Conservation (phyloP, 495 filamentous ascomycete species). For the Opeltia flavorubescens region DNA sequence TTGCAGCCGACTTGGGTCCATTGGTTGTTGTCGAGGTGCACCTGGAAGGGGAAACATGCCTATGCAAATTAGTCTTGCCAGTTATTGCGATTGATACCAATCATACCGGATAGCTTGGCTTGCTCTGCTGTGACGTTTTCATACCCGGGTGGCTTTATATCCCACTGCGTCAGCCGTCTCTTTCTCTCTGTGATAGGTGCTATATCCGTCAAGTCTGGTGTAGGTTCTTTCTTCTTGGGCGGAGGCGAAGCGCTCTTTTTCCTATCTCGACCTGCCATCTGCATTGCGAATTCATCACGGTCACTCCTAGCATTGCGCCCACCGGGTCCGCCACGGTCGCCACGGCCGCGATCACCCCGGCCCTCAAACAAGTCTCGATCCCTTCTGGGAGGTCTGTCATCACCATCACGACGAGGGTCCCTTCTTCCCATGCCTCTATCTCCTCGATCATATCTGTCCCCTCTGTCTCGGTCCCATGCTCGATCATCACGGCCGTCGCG, state of each 20-base stretch:
- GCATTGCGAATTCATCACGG: slow-evolving; percentile 33
- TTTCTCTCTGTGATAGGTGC: slow-evolving; percentile 65
- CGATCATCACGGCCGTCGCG: slow-evolving; percentile 46
- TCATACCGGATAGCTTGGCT: slow-evolving; percentile 84
- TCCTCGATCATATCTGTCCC: slow-evolving; percentile 26
- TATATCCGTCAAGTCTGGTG: slow-evolving; percentile 83
- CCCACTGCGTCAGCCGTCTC: slow-evolving; percentile 93
- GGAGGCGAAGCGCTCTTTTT: slow-evolving; percentile 69
- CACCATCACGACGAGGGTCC: slow-evolving; percentile 46
- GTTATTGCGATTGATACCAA: slow-evolving; percentile 2
- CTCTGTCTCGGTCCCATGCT: slow-evolving; percentile 61
- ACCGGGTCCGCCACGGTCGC: slow-evolving; percentile 27
- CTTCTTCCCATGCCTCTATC: slow-evolving; percentile 27
- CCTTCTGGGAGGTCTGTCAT: slow-evolving; percentile 43
- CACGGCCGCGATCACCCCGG: slow-evolving; percentile 40
- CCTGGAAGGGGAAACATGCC: slow-evolving; percentile 97
- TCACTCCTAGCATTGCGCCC: slow-evolving; percentile 26
- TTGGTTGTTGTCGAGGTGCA: slow-evolving; percentile 85
- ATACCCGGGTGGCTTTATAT: slow-evolving; percentile 96
- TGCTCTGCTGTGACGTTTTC: slow-evolving; percentile 98
- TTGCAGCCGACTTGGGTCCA: slow-evolving; percentile 89
- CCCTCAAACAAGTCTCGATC: slow-evolving; percentile 55
- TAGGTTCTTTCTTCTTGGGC: slow-evolving; percentile 83
- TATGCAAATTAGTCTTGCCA: slow-evolving; percentile 13
- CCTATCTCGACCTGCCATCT: slow-evolving; percentile 43